Conservation (phyloP, 2,329 filamentous ascomycete species). For the Septoria petroselini region DNA sequence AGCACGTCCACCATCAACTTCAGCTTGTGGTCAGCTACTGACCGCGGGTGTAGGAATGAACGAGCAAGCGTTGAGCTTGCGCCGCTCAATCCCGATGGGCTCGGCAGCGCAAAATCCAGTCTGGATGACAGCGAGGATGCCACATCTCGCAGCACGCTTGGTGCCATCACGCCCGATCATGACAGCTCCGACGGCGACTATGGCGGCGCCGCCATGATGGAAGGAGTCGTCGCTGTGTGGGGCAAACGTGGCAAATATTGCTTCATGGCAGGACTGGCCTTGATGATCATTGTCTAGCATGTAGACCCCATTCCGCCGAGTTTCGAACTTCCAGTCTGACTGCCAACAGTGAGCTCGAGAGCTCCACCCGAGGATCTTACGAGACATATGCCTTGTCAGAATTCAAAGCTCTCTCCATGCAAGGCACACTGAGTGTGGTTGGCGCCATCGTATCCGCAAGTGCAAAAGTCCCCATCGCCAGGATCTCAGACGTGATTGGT, state of each 20-base stretch:
- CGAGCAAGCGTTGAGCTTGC: conserved; percentile 4
- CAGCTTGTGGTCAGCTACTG: neutral
- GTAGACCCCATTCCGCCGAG: neutral
- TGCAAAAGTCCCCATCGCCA: conserved; percentile 44
- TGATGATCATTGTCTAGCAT: conserved; percentile 8
- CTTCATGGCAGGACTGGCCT: conserved; percentile 8
- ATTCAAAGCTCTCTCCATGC: conserved; percentile 40
- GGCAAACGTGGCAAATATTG: conserved; percentile 2
- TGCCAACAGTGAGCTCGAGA: conserved; percentile 43
- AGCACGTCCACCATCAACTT: neutral
- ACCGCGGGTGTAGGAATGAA: neutral
- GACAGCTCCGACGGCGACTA: conserved; percentile 5
- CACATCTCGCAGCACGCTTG: neutral
- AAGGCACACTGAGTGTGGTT: conserved; percentile 40
- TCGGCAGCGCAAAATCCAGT: neutral
- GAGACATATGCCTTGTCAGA: conserved; percentile 44
- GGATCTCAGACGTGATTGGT: conserved; percentile 45
- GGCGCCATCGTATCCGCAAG: conserved; percentile 42
- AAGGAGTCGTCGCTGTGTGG: conserved; percentile 14
- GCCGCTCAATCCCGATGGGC: neutral
- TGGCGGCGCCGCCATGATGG: conserved; percentile 15
- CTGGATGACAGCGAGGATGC: neutral
- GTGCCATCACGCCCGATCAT: neutral
- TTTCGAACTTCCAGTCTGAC: too few species aligned
- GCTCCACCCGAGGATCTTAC: conserved; percentile 41